Conservation (phyloP, 1,139 yeast genomes). For the Meyerozyma athensensis region DNA sequence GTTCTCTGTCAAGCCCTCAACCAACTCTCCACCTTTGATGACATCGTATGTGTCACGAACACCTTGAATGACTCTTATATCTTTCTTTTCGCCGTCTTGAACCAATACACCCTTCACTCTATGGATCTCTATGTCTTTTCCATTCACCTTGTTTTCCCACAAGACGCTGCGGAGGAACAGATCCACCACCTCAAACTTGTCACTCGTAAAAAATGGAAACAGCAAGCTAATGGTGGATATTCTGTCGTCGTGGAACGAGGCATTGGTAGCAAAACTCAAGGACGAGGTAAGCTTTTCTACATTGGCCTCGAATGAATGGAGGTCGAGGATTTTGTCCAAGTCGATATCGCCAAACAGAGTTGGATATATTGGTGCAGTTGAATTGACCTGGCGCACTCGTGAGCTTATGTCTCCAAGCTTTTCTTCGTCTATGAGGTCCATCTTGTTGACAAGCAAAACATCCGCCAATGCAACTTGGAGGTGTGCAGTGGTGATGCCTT, state of each 20-base stretch:
- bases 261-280: conserved; percentile 12
- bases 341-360: conserved; percentile 73
- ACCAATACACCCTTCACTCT: conserved; percentile 76
- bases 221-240: conserved; percentile 59
- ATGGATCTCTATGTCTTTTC: conserved; percentile 59
- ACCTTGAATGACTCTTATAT: conserved; percentile 78
- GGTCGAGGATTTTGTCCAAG: conserved; percentile 55
- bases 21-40: conserved; percentile 44
- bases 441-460: conserved; percentile 69
- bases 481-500: conserved; percentile 77
- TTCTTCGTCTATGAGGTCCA: conserved; percentile 42
- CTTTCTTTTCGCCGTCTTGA: conserved; percentile 16
- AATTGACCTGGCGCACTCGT: conserved; percentile 57
- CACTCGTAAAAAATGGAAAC: conserved; percentile 40
- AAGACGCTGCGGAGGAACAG: conserved; percentile 57
- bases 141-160: conserved; percentile 57
- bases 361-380: conserved; percentile 59
- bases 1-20: conserved; percentile 33
- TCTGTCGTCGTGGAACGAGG: conserved; percentile 42
- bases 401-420: conserved; percentile 19
- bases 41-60: conserved; percentile 90
- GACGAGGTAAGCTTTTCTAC: conserved; percentile 22
- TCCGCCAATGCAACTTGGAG: conserved; percentile 91
- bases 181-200: conserved; percentile 44
- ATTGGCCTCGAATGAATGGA: conserved; percentile 71